Percentiles rank a stretch among this genome's conserved stretches.
These are phyloP conservation scores for Cyanophora paradoxa DNA, from an alignment of 78 protist species.

Conservation along the genomic window DNA sequence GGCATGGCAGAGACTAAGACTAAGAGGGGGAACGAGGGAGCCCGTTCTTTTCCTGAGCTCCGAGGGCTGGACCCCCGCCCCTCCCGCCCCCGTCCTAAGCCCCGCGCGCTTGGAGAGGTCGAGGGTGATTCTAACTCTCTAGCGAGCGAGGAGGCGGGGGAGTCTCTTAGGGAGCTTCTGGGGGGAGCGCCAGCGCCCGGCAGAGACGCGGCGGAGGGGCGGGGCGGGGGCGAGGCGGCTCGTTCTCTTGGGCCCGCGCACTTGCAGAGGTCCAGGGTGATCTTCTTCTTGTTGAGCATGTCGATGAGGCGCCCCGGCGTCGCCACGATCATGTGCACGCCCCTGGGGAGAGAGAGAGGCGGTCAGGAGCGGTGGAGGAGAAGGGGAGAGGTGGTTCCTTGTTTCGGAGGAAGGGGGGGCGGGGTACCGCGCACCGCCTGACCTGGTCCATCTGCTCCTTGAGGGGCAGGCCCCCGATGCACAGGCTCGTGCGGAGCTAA, in stretches of 20 bases:
- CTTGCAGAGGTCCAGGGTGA: conserved; percentile 62
- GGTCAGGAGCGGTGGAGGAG: not conserved
- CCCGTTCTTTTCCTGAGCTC: too few relatives aligned
- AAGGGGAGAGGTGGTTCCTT: not conserved
- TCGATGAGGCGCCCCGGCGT: conserved; percentile 92
- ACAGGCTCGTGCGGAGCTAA: conserved; percentile 21
- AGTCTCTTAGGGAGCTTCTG: too few relatives aligned
- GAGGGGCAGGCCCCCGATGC: conserved; percentile 52
- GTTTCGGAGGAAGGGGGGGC: too few relatives aligned
- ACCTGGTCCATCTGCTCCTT: conserved; percentile 6
- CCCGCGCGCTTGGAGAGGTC: too few relatives aligned
- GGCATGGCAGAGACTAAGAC: too few relatives aligned
- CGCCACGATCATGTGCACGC: conserved; percentile 81
- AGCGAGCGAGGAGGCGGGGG: too few relatives aligned
- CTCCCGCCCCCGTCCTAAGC: too few relatives aligned
- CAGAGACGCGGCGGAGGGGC: not conserved
- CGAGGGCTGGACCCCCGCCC: too few relatives aligned
- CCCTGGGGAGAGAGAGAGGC: conserved; percentile 4
- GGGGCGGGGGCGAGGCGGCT: too few relatives aligned
- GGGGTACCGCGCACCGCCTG: too few relatives aligned
- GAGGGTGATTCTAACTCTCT: too few relatives aligned
- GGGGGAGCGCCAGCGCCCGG: not conserved
- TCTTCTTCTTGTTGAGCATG: conserved; percentile 55
- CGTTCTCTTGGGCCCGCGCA: too few relatives aligned
- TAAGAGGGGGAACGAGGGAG: not conserved